These are phyloP conservation scores for Exophiala calicioides DNA, from an alignment of 2,329 filamentous ascomycete species.

Conservation along the genomic window DNA sequence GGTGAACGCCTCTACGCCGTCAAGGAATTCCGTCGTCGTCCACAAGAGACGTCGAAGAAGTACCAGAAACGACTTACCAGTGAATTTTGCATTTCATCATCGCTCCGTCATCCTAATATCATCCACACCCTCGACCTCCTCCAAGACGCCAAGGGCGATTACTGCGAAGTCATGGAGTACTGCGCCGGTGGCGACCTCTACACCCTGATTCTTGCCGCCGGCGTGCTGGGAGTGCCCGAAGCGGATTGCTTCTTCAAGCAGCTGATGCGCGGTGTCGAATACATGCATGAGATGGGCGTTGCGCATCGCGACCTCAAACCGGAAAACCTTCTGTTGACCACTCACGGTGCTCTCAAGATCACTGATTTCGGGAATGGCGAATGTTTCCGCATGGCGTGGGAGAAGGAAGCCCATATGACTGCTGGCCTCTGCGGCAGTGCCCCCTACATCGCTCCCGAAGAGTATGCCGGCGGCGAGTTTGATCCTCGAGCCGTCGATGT, in stretches of 20 bases:
- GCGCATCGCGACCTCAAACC: slow-evolving; percentile 96
- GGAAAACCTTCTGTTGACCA: slow-evolving; percentile 91
- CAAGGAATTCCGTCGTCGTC: slow-evolving; percentile 93
- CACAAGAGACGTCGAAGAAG: slow-evolving; percentile 93
- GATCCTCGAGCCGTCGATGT: slow-evolving; percentile 97
- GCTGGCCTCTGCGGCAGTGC: slow-evolving; percentile 94
- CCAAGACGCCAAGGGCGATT: slow-evolving; percentile 94
- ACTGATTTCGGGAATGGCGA: slow-evolving; percentile 99
- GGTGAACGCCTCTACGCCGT: slow-evolving; percentile 92
- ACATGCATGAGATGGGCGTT: slow-evolving; percentile 99
- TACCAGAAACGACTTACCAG: slow-evolving; percentile 97
- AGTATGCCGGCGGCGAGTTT: slow-evolving; percentile 93
- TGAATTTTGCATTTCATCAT: slow-evolving; percentile 98
- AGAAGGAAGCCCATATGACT: slow-evolving; percentile 97
- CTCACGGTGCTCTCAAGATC: slow-evolving; percentile 90
- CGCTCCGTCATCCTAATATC: slow-evolving; percentile 92
- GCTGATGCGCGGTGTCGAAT: slow-evolving; percentile 97
- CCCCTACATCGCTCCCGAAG: slow-evolving; percentile 95
- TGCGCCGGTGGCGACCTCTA: slow-evolving; percentile 96
- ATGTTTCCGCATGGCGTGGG: slow-evolving; percentile 99
- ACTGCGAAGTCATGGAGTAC: slow-evolving; percentile 99
- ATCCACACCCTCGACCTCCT: slow-evolving; percentile 96
- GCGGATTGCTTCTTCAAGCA: slow-evolving; percentile 99
- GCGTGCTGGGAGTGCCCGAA: slow-evolving; percentile 87
- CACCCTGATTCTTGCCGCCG: slow-evolving; percentile 84